Evolutionary conservation across 1,284 basidiomycete species (phyloP).

Genomic region (Sporisorium scitamineum): DNA sequence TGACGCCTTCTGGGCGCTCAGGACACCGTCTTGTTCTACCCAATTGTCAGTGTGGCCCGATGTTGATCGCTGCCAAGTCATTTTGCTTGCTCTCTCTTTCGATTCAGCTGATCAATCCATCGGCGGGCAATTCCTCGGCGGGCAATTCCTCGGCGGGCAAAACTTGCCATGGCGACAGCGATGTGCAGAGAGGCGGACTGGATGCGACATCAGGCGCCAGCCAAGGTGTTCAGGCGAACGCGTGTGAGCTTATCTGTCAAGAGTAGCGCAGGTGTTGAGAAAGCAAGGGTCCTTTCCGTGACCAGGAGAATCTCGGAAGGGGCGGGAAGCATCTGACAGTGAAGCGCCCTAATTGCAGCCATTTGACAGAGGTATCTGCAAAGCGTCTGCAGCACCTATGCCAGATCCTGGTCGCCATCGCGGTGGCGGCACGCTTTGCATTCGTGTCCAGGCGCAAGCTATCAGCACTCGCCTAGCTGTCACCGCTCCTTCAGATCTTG

Average conservation of each 20-base stretch:
- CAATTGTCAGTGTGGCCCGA: background rate
- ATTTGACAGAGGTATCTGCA: background rate
- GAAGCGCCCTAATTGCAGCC: background rate
- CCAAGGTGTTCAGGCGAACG: background rate
- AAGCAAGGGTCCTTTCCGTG: constrained; percentile 1
- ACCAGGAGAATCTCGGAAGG: background rate
- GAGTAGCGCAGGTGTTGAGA: background rate
- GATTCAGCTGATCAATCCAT: too few relatives aligned
- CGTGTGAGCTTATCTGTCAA: background rate
- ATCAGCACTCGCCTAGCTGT: background rate
- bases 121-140: too few relatives aligned
- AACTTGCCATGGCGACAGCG: too few relatives aligned
- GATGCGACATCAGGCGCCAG: too few relatives aligned
- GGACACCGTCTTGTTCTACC: background rate
- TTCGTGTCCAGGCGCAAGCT: background rate
- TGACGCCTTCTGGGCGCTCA: background rate
- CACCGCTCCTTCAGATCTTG: background rate
- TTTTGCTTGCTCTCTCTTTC: background rate
- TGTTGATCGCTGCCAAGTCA: background rate
- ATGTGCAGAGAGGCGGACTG: too few relatives aligned
- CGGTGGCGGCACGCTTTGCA: background rate
- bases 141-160: too few relatives aligned
- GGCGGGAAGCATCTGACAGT: background rate
- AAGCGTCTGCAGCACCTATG: background rate
- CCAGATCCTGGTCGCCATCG: background rate